A percentile compares a stretch with the other conserved stretches of the same genome.
Evolutionary conservation across 306 rosid species (phyloP).

Genomic region (Quillaja saponaria): DNA sequence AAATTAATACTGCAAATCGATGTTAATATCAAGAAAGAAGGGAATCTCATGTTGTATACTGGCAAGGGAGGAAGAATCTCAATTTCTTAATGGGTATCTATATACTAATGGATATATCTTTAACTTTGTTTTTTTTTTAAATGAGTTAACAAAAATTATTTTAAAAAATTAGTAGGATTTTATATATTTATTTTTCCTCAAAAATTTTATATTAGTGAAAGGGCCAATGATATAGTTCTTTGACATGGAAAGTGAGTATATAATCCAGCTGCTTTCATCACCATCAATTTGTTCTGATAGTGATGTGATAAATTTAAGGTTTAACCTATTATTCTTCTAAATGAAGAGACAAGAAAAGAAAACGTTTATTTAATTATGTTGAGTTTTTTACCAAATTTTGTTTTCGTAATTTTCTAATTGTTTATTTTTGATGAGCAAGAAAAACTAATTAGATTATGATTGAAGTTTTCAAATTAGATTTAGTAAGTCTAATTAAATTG

Average conservation of each 20-base stretch:
- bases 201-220: not conserved
- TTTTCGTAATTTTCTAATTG: too few species aligned
- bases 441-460: too few species aligned
- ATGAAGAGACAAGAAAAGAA: not conserved
- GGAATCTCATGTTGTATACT: too few species aligned
- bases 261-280: slow-evolving; percentile 12
- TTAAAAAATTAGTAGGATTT: not conserved
- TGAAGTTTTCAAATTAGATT: too few species aligned
- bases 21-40: too few species aligned
- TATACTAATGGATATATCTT: slow-evolving; percentile 28
- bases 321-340: not conserved
- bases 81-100: slow-evolving; percentile 12
- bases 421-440: too few species aligned
- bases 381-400: too few species aligned
- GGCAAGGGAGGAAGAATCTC: slow-evolving; percentile 37
- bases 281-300: slow-evolving; percentile 11
- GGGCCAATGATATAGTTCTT: slow-evolving; percentile 10
- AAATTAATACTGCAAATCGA: too few species aligned
- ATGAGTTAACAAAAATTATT: slow-evolving; percentile 36
- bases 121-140: too few species aligned
- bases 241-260: slow-evolving; percentile 25
- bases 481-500: too few species aligned
- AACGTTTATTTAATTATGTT: too few species aligned
- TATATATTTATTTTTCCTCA: slow-evolving; percentile 10
- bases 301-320: slow-evolving; percentile 9